Conservation (phyloP, 805 yeast species). For the Nakazawaea molendinolei region DNA sequence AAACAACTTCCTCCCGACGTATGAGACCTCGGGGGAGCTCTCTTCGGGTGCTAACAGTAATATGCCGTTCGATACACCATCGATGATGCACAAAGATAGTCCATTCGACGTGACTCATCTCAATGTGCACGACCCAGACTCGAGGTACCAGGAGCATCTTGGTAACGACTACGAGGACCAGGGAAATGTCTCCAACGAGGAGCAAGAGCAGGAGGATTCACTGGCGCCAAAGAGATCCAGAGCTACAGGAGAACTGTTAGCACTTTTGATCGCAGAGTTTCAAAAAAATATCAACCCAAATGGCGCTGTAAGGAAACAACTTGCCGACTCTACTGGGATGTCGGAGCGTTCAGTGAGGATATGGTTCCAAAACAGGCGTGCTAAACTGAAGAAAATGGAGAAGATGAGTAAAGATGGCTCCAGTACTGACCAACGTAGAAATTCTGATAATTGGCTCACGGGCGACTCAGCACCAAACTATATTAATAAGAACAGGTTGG, state of each 20-base stretch:
- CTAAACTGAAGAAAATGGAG: constrained; percentile 65
- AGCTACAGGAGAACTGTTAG: constrained; percentile 63
- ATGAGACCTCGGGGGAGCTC: neutral
- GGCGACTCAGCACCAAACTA: too few species aligned
- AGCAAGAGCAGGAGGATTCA: constrained; percentile 9
- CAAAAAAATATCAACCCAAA: constrained; percentile 69
- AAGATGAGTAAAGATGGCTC: constrained; percentile 28
- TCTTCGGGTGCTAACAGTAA: neutral
- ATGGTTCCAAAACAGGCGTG: constrained; percentile 89
- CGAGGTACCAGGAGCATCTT: too few species aligned
- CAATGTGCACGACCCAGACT: constrained; percentile 3
- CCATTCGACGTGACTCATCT: constrained; percentile 7
- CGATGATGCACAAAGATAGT: constrained; percentile 4
- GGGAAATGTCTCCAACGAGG: too few species aligned
- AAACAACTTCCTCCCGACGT: neutral
- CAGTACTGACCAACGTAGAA: constrained; percentile 15
- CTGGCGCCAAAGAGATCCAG: constrained; percentile 24
- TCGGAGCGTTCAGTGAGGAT: constrained; percentile 84
- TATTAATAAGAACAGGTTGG: constrained; percentile 16
- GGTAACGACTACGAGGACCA: too few species aligned
- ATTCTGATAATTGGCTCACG: too few species aligned
- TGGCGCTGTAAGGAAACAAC: constrained; percentile 60
- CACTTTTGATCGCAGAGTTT: constrained; percentile 61
- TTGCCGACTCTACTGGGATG: constrained; percentile 71
- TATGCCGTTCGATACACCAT: constrained; percentile 1